Conservation (phyloP, 2,329 filamentous ascomycete species). For the Sclerotinia sclerotiorum region DNA sequence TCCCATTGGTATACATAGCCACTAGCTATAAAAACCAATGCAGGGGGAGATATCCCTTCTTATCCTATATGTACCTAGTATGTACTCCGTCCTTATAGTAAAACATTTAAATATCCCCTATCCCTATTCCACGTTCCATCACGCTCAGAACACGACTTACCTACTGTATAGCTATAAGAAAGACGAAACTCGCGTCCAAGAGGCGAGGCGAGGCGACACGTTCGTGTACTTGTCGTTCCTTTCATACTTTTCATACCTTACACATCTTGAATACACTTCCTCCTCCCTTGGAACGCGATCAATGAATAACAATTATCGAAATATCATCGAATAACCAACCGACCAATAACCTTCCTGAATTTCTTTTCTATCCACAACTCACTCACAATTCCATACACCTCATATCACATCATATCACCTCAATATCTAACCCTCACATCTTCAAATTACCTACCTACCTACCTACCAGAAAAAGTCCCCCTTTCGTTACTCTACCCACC, state of each 20-base stretch:
- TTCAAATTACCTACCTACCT: not conserved
- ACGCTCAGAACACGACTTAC: slow-evolving; percentile 13
- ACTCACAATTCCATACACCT: too few species aligned
- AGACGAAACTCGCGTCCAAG: not conserved
- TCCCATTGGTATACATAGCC: too few species aligned
- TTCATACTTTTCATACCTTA: not conserved
- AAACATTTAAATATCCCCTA: too few species aligned
- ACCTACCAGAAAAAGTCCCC: not conserved
- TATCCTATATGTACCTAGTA: too few species aligned
- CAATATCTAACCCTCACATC: not conserved
- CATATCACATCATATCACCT: too few species aligned
- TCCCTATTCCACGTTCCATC: not conserved
- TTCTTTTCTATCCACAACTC: not conserved
- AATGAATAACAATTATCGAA: too few species aligned
- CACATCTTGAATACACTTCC: too few species aligned
- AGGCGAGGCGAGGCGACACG: not conserved
- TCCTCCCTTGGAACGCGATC: too few species aligned
- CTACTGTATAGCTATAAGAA: too few species aligned
- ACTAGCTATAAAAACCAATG: too few species aligned
- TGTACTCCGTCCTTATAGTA: too few species aligned
- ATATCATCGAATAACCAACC: not conserved
- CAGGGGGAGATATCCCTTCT: too few species aligned
- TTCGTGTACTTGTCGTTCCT: slow-evolving; percentile 13
- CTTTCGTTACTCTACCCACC: not conserved
- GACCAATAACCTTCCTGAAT: not conserved